These are phyloP conservation scores for Ophiostoma himal-ulmi DNA, from an alignment of 2,329 filamentous ascomycete species.

Conservation along the genomic window DNA sequence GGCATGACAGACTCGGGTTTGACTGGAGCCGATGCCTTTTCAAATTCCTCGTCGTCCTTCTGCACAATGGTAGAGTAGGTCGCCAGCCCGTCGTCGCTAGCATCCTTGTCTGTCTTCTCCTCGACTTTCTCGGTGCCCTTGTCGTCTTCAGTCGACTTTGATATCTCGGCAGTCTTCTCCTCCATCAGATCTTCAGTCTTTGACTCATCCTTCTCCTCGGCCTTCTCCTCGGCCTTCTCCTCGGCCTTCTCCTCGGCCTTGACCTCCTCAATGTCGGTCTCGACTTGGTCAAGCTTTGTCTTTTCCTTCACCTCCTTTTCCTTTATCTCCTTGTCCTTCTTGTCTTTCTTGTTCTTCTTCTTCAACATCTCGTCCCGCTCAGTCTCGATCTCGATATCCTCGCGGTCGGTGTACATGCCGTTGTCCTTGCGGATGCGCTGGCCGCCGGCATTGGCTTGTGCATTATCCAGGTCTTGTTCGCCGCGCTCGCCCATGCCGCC, in stretches of 20 bases:
- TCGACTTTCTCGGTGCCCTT: neutral
- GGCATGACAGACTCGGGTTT: neutral
- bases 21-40: slow-evolving; percentile 30
- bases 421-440: slow-evolving; percentile 34
- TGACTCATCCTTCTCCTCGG: slow-evolving; percentile 19
- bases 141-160: neutral
- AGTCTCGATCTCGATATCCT: slow-evolving; percentile 28
- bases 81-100: slow-evolving; percentile 24
- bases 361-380: slow-evolving; percentile 26
- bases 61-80: slow-evolving; percentile 29
- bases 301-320: slow-evolving; percentile 26
- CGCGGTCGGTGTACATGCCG: slow-evolving; percentile 20
- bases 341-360: slow-evolving; percentile 21
- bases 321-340: slow-evolving; percentile 30
- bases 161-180: neutral
- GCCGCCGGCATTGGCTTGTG: slow-evolving; percentile 49
- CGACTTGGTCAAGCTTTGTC: slow-evolving; percentile 26
- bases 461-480: slow-evolving; percentile 51
- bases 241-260: slow-evolving; percentile 29
- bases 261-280: slow-evolving; percentile 26
- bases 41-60: slow-evolving; percentile 32
- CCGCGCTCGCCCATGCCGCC: slow-evolving; percentile 54
- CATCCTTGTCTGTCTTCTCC: neutral
- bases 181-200: neutral
- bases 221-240: slow-evolving; percentile 28